Evolutionary conservation across 75 land plant genomes (phyloP).

Genomic region (Gnetum montanum): DNA sequence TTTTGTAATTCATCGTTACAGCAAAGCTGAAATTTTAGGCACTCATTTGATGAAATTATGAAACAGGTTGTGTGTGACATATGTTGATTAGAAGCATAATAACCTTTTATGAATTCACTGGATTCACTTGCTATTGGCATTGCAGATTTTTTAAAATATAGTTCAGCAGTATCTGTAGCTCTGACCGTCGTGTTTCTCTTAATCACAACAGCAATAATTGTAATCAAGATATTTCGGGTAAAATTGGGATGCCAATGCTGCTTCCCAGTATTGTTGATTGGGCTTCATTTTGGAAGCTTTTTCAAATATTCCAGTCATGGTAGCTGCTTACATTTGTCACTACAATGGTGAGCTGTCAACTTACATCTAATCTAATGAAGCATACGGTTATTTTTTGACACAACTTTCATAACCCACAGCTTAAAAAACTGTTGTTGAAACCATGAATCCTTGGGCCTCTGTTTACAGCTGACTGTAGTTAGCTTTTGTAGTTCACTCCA

Average conservation of each 20-base stretch:
- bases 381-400: too few species aligned
- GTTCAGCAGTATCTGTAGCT: constrained; percentile 32
- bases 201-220: constrained; percentile 12
- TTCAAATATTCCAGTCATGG: constrained; percentile 25
- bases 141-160: constrained; percentile 24
- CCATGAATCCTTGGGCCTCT: background rate
- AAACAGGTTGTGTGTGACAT: background rate
- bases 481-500: constrained; percentile 61
- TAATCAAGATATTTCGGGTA: constrained; percentile 16
- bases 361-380: too few species aligned
- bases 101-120: background rate
- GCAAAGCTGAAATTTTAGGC: background rate
- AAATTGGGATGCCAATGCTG: constrained; percentile 14
- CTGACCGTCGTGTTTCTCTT: constrained; percentile 32
- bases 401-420: too few species aligned
- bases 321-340: constrained; percentile 32
- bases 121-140: background rate
- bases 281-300: constrained; percentile 28
- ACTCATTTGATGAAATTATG: background rate
- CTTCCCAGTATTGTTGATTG: constrained; percentile 21
- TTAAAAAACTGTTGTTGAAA: background rate
- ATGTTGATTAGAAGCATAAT: background rate
- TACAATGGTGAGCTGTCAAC: constrained; percentile 16
- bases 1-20: background rate
- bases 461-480: background rate